Percentiles rank a stretch among this genome's conserved stretches.
Evolutionary conservation across 176 grass and related monocot genomes (phyloP).

Genomic region (Aegilops umbellulata): DNA sequence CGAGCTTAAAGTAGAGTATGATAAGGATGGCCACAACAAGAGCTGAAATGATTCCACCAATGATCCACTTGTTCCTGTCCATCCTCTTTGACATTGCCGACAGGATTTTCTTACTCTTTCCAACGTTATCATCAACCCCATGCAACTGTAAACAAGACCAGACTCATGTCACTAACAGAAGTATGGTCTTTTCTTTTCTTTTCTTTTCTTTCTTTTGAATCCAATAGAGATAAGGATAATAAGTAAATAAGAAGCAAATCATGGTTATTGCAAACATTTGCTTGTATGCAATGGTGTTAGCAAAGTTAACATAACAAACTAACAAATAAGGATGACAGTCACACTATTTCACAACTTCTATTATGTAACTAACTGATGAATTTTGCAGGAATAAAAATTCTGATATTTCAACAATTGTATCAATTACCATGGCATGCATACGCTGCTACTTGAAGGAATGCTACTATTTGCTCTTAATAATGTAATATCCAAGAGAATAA

Average conservation of each 20-base stretch:
- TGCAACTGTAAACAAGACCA: slow-evolving; percentile 53
- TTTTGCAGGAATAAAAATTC: background rate
- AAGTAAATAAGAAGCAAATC: background rate
- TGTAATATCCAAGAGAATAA: background rate
- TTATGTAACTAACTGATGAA: background rate
- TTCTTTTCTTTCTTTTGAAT: background rate
- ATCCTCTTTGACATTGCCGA: slow-evolving; percentile 90
- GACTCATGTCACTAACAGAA: background rate
- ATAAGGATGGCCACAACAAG: slow-evolving; percentile 79
- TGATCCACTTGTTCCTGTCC: slow-evolving; percentile 95
- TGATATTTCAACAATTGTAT: background rate
- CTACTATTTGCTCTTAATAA: background rate
- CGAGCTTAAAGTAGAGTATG: slow-evolving; percentile 83
- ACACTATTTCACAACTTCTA: too few species aligned
- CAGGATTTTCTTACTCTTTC: slow-evolving; percentile 94
- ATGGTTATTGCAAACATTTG: background rate
- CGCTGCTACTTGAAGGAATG: background rate
- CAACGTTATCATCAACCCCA: slow-evolving; percentile 86
- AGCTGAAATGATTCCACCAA: slow-evolving; percentile 57
- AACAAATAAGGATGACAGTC: too few species aligned
- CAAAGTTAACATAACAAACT: background rate
- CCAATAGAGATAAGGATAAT: background rate
- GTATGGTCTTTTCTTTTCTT: background rate
- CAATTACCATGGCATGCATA: background rate
- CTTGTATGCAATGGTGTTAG: background rate